These are phyloP conservation scores for Hemisphaericaspora xylofermentans DNA, from an alignment of 1,139 yeast genomes.

Conservation along the genomic window DNA sequence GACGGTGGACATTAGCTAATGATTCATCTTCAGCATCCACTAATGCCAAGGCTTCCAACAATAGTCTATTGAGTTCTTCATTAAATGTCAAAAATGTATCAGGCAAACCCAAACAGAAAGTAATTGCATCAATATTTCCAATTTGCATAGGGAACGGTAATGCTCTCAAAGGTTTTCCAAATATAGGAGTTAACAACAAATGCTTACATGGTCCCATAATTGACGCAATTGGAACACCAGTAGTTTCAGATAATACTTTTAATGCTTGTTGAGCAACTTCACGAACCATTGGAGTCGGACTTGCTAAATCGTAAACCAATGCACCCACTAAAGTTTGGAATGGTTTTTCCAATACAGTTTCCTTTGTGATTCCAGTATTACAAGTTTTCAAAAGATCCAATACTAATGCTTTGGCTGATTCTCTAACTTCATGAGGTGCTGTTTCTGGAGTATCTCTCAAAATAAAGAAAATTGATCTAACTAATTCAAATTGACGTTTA, in stretches of 20 bases:
- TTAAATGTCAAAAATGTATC: slow-evolving; percentile 81
- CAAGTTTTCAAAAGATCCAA: slow-evolving; percentile 64
- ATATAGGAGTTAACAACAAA: slow-evolving; percentile 84
- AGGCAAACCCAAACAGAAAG: slow-evolving; percentile 81
- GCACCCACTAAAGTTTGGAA: slow-evolving; percentile 84
- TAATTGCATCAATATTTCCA: slow-evolving; percentile 94
- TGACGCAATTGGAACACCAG: slow-evolving; percentile 66
- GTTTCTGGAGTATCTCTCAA: slow-evolving; percentile 88
- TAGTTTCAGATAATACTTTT: slow-evolving; percentile 63
- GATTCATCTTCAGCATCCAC: slow-evolving; percentile 99
- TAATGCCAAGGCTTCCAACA: slow-evolving; percentile 87
- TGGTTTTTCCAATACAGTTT: slow-evolving; percentile 64
- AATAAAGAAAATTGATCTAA: slow-evolving; percentile 85
- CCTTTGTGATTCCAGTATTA: slow-evolving; percentile 58
- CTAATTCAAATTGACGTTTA: slow-evolving; percentile 77
- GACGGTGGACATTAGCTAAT: slow-evolving; percentile 80
- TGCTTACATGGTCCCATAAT: slow-evolving; percentile 82
- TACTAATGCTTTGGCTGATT: slow-evolving; percentile 67
- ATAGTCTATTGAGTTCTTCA: slow-evolving; percentile 80
- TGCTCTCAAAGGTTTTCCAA: slow-evolving; percentile 94
- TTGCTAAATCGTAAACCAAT: slow-evolving; percentile 87
- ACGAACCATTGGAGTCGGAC: slow-evolving; percentile 81
- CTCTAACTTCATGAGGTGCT: slow-evolving; percentile 78
- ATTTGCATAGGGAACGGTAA: slow-evolving; percentile 98
- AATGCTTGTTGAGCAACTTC: slow-evolving; percentile 78